Evolutionary conservation across 2,329 filamentous ascomycete genomes (phyloP), one percentile per base, ranked within the genome.

Genomic region (Ophiostoma tasmaniense): DNA sequence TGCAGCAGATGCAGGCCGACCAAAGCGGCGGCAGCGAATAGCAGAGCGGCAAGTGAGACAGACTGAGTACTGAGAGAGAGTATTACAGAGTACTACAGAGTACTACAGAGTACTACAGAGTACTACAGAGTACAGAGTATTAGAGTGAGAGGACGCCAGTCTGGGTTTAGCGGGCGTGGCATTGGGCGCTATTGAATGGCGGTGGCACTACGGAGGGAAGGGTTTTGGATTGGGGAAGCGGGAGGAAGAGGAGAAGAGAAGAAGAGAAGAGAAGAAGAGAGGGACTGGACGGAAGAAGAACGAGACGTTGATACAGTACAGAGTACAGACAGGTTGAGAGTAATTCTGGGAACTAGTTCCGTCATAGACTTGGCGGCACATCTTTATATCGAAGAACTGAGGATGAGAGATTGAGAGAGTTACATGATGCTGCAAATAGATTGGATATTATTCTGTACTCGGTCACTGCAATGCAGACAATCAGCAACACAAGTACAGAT

Each of bases 131-230:
- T 55, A 25, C n/a, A 33, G 3, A 33, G 33, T 33, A 33, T 6
- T 4, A 33, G 8, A 33, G 42, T 22, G 64, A 22, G 13, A 65
- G 33, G 33, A 42, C n/a, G 35, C 68, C 68, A 70, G 66, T 66
- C 71, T 68, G 55, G 70, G 71, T 59, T 70, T 73, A 73, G 70
- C 67, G 70, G 66, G 66, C 66, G 67, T 70, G 69, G 67, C 67
- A 70, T 59, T 70, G 59, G 69, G 67, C 71, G 69, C 70, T 73
- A 73, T 73, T 71, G 71, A 66, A 72, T 66, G 59, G 33, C 33
- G 61, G 61, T 37, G 61, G 33, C 33, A 37, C 61, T 64, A 37
- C 61, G 59, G 20, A 30, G 55, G 50, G 59, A 33, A 61, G 37
- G n/a, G 22, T n/a, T 30, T 25, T 55, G 33, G 59, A 30, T 37